Conservation (phyloP, 108 stramenopile genomes). For the Cylindrotheca fusiformis region DNA sequence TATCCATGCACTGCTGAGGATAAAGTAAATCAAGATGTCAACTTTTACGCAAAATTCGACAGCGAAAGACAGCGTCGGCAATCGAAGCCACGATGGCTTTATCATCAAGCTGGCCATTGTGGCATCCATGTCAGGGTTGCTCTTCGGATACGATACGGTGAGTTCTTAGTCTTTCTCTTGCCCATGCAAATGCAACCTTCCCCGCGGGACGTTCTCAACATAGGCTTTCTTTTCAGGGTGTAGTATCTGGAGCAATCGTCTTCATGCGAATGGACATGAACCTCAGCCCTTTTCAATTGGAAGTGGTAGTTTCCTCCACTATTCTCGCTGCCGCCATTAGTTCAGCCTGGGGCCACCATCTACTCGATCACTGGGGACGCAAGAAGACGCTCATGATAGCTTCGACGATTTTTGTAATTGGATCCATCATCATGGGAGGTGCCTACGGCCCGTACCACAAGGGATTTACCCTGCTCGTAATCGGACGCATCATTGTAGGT, state of each 20-base stretch:
- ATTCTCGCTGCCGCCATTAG: constrained; percentile 48
- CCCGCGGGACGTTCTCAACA: too few relatives aligned
- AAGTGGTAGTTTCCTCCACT: constrained; percentile 57
- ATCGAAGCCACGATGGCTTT: background rate
- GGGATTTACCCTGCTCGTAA: constrained; percentile 12
- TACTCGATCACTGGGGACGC: constrained; percentile 2
- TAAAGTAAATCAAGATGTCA: too few relatives aligned
- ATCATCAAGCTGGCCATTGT: constrained; percentile 13
- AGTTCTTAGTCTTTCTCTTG: background rate
- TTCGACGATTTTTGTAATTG: constrained; percentile 9
- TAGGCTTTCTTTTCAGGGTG: too few relatives aligned
- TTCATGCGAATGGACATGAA: constrained; percentile 43
- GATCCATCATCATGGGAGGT: constrained; percentile 10
- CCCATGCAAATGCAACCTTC: too few relatives aligned
- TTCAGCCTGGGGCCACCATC: constrained; percentile 17
- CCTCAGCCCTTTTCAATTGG: constrained; percentile 29
- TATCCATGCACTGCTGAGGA: too few relatives aligned
- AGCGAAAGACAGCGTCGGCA: too few relatives aligned
- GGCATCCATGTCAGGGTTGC: constrained; percentile 19
- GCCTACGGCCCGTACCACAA: background rate
- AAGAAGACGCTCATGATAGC: constrained; percentile 12
- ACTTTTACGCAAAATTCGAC: too few relatives aligned
- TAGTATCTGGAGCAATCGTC: constrained; percentile 41
- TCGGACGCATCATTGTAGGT: constrained; percentile 42
- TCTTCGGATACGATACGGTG: constrained; percentile 37